Evolutionary conservation across 352 stramenopile species (phyloP).

Genomic region (Thraustotheca clavata): DNA sequence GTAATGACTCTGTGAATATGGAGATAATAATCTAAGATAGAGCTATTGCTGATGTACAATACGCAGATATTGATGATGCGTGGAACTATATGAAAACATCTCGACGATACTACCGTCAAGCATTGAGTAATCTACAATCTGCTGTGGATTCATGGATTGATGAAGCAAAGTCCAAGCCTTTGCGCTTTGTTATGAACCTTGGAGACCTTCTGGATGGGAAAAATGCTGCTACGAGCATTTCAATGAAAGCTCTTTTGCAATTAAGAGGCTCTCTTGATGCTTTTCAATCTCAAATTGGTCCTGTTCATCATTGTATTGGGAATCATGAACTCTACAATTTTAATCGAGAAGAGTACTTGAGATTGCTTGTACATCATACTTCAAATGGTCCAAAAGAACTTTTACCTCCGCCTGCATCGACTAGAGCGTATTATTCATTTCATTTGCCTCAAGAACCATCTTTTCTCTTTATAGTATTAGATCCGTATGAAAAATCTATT

Average conservation of each 20-base stretch:
- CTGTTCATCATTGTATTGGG: slow-evolving; percentile 66
- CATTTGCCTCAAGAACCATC: slow-evolving; percentile 27
- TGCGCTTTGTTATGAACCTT: slow-evolving; percentile 65
- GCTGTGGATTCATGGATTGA: slow-evolving; percentile 44
- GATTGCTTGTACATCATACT: slow-evolving; percentile 32
- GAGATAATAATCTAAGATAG: slow-evolving; percentile 15
- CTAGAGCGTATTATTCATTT: slow-evolving; percentile 57
- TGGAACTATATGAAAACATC: slow-evolving; percentile 69
- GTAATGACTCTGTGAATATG: slow-evolving; percentile 18
- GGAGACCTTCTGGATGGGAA: slow-evolving; percentile 79
- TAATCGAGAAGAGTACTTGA: slow-evolving; percentile 31
- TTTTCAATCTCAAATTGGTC: slow-evolving; percentile 38
- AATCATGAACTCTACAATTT: slow-evolving; percentile 87
- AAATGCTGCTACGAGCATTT: slow-evolving; percentile 41
- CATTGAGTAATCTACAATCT: slow-evolving; percentile 38
- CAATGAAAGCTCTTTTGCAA: slow-evolving; percentile 35
- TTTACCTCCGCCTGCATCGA: neutral
- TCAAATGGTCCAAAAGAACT: slow-evolving; percentile 16
- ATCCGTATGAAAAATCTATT: slow-evolving; percentile 58
- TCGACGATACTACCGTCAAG: slow-evolving; percentile 60
- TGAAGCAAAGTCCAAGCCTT: slow-evolving; percentile 3
- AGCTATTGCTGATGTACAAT: slow-evolving; percentile 71
- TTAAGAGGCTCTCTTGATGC: slow-evolving; percentile 31
- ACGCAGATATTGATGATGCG: slow-evolving; percentile 67
- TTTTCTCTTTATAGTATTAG: slow-evolving; percentile 59